These are phyloP conservation scores for Zymoseptoria brevis DNA, from an alignment of 2,329 filamentous ascomycete genomes.

Conservation along the genomic window DNA sequence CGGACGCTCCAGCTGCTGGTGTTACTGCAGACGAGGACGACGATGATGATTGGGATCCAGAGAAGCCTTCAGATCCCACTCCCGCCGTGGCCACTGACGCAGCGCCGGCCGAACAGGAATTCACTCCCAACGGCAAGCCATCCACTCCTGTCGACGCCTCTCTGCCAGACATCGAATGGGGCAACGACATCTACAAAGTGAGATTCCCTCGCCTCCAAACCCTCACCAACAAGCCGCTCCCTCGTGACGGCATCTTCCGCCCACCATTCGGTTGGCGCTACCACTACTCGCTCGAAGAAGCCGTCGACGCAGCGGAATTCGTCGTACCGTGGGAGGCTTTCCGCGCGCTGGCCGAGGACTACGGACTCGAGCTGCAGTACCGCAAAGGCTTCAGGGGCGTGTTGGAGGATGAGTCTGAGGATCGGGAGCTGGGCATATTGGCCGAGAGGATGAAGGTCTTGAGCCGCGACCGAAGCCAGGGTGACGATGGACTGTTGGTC, in stretches of 20 bases:
- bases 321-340: slow-evolving; percentile 98
- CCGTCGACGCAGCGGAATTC: slow-evolving; percentile 94
- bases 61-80: slow-evolving; percentile 40
- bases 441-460: slow-evolving; percentile 95
- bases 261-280: slow-evolving; percentile 98
- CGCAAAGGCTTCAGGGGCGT: slow-evolving; percentile 85
- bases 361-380: slow-evolving; percentile 91
- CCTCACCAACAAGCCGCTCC: slow-evolving; percentile 32
- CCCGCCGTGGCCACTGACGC: slow-evolving; percentile 18
- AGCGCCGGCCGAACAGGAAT: slow-evolving; percentile 15
- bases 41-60: slow-evolving; percentile 31
- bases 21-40: slow-evolving; percentile 14
- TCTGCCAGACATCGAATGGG: slow-evolving; percentile 64
- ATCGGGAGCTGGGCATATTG: slow-evolving; percentile 68
- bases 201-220: slow-evolving; percentile 64
- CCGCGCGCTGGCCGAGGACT: slow-evolving; percentile 89
- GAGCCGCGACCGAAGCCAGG: slow-evolving; percentile 49
- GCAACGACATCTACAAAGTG: slow-evolving; percentile 87
- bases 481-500: slow-evolving; percentile 55
- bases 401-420: slow-evolving; percentile 85
- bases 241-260: slow-evolving; percentile 80
- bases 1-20: slow-evolving; percentile 31
- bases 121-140: slow-evolving; percentile 21
- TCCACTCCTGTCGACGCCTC: slow-evolving; percentile 21
- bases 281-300: slow-evolving; percentile 90